phyloP scores from a whole-genome alignment of 257 asterid species.

The Mitragyna speciosa region DNA sequence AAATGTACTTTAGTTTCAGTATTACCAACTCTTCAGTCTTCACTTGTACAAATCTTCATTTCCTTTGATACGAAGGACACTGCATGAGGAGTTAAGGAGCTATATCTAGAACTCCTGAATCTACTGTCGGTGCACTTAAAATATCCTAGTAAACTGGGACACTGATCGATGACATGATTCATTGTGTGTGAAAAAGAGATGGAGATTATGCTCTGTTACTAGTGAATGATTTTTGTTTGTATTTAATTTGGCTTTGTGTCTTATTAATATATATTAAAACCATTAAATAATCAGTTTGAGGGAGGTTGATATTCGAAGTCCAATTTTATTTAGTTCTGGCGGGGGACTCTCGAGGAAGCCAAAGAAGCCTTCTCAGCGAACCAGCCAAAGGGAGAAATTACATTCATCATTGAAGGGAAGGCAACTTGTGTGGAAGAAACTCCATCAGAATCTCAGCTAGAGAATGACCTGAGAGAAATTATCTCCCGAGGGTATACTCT shows the following conservation, averaged over 20 bases:
- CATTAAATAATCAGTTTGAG: not conserved
- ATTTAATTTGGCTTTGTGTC: not conserved
- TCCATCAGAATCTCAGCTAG: constrained; percentile 74
- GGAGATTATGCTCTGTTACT: not conserved
- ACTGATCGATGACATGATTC: not conserved
- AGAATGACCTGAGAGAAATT: constrained; percentile 62
- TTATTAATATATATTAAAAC: not conserved
- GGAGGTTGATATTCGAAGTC: not conserved
- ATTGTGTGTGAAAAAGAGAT: not conserved
- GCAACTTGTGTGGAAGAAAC: constrained; percentile 39
- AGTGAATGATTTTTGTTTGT: not conserved
- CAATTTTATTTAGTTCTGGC: constrained; percentile 71
- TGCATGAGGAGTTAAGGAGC: not conserved
- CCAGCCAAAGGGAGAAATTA: constrained; percentile 91
- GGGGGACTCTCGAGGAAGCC: constrained; percentile 76
- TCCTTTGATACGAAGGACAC: not conserved
- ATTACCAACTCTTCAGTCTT: not conserved
- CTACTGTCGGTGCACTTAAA: not conserved
- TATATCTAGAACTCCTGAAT: not conserved
- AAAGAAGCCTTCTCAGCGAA: constrained; percentile 57
- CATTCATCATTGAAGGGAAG: constrained; percentile 80
- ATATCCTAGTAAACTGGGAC: not conserved
- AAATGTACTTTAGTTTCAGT: not conserved
- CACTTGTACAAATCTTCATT: not conserved
- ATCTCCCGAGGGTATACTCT: constrained; percentile 77